Evolutionary conservation across 2,329 filamentous ascomycete genomes (phyloP).

Genomic region (Mariannaea elegans): DNA sequence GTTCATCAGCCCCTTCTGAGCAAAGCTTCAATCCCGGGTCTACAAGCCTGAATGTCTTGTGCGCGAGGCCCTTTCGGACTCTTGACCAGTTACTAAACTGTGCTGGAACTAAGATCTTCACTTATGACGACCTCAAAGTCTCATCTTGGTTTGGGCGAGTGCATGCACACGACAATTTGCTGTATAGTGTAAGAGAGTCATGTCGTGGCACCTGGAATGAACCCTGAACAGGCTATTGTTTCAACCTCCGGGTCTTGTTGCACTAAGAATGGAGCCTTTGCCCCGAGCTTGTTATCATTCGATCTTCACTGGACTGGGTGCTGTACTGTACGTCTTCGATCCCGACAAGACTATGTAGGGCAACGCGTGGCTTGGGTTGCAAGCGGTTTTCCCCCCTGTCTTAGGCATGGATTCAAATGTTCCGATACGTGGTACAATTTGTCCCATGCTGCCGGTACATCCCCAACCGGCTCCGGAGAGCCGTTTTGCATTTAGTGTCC

Average conservation of each 20-base stretch:
- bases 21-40: background rate
- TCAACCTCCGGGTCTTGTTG: background rate
- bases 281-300: background rate
- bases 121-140: background rate
- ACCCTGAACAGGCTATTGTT: background rate
- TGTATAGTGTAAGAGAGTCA: background rate
- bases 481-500: constrained; percentile 26
- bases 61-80: background rate
- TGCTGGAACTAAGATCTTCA: background rate
- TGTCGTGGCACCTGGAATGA: background rate
- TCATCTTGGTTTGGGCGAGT: background rate
- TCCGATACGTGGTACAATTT: constrained; percentile 39
- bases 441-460: constrained; percentile 9
- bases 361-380: constrained; percentile 16
- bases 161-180: background rate
- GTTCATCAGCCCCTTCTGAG: background rate
- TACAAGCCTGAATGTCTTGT: background rate
- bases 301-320: constrained; percentile 1
- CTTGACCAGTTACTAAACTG: background rate
- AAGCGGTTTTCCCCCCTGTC: constrained; percentile 16
- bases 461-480: constrained; percentile 26
- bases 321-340: background rate
- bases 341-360: constrained; percentile 25
- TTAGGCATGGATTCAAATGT: constrained; percentile 6
- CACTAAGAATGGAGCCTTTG: background rate